Conservation (phyloP, 495 filamentous ascomycete species). For the Evansstolkia leycettana region DNA sequence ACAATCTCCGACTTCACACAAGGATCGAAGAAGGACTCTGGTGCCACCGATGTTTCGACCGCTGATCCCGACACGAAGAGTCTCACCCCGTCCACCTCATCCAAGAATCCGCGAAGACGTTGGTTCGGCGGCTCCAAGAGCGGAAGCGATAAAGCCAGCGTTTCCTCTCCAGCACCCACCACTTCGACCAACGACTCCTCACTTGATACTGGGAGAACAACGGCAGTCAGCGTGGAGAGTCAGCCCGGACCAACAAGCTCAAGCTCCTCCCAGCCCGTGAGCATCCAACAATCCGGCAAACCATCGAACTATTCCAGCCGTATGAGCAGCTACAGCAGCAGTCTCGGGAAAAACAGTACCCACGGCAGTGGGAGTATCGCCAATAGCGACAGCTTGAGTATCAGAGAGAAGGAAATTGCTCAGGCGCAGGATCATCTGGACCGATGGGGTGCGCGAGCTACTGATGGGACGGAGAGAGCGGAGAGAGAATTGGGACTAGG, state of each 20-base stretch:
- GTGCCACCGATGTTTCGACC: constrained; percentile 9
- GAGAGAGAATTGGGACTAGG: constrained; percentile 35
- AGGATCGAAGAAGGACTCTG: constrained; percentile 16
- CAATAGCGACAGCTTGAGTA: constrained; percentile 28
- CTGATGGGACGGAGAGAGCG: constrained; percentile 28
- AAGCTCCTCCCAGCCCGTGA: constrained; percentile 23
- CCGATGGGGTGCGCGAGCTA: constrained; percentile 27
- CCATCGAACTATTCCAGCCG: constrained; percentile 11
- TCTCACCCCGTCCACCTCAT: constrained; percentile 19
- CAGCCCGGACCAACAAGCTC: constrained; percentile 6
- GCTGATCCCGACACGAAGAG: constrained; percentile 18
- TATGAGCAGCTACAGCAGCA: constrained; percentile 14
- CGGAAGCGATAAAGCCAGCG: constrained; percentile 18
- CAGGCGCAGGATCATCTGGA: constrained; percentile 37
- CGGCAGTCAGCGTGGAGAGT: not conserved
- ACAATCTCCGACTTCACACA: constrained; percentile 20
- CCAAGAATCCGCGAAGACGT: constrained; percentile 23
- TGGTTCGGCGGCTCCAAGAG: constrained; percentile 33
- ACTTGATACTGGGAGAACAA: constrained; percentile 3
- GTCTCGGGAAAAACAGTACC: constrained; percentile 20
- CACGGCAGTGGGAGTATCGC: constrained; percentile 18
- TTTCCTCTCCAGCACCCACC: constrained; percentile 11
- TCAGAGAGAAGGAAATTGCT: constrained; percentile 35
- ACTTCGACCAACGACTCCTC: constrained; percentile 12
- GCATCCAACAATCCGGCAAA: constrained; percentile 18